These are phyloP conservation scores for Viridothelium virens DNA, from an alignment of 495 filamentous ascomycete genomes.

Conservation along the genomic window DNA sequence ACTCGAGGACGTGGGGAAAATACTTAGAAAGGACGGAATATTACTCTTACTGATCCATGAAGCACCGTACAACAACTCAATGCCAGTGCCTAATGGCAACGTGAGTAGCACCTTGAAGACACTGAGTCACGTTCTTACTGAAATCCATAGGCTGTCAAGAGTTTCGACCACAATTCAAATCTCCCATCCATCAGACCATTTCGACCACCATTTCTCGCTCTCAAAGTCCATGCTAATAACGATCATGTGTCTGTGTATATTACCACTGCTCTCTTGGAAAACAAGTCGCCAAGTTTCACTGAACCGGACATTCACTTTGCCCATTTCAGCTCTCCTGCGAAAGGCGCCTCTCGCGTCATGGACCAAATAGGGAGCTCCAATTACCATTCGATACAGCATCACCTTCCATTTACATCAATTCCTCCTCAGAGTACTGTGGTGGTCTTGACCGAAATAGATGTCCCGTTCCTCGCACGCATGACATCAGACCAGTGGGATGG, in stretches of 20 bases:
- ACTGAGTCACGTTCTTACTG: not conserved
- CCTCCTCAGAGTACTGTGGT: not conserved
- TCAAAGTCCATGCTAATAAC: not conserved
- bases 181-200: not conserved
- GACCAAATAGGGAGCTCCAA: not conserved
- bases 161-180: no score
- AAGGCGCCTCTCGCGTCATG: not conserved
- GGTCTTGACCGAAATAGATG: not conserved
- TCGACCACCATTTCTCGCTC: not conserved
- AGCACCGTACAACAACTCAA: not conserved
- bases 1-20: not conserved
- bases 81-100: not conserved
- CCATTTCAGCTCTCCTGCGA: not conserved
- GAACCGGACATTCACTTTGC: not conserved
- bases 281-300: not conserved
- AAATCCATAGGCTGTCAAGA: not conserved
- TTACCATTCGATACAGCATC: not conserved
- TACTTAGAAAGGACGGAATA: not conserved
- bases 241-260: not conserved
- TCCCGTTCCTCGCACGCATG: not conserved
- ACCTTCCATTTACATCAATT: not conserved
- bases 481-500: not conserved
- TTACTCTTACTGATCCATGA: not conserved
- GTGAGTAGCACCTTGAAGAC: not conserved
- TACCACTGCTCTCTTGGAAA: not conserved